Conservation (phyloP, 257 asterid genomes). For the Nemophila menziesii region DNA sequence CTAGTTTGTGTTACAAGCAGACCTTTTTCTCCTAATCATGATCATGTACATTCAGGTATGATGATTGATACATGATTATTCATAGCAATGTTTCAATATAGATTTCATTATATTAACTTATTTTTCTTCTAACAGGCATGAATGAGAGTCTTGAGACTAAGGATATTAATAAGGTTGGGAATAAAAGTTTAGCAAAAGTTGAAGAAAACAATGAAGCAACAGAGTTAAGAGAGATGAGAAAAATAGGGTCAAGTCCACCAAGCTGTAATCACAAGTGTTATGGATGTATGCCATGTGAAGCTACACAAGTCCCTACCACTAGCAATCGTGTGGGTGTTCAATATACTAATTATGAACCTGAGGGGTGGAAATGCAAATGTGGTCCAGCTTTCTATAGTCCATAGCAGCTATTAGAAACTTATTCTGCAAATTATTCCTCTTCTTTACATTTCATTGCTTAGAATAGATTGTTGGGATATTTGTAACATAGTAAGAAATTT, state of each 20-base stretch:
- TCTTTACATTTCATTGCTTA: too few relatives aligned
- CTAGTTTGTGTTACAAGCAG: constrained; percentile 34
- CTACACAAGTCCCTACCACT: constrained; percentile 74
- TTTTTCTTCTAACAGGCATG: neutral
- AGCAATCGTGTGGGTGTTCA: constrained; percentile 30
- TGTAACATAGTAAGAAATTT: too few relatives aligned
- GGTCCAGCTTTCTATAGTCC: constrained; percentile 68
- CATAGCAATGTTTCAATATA: neutral
- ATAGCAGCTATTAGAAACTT: constrained; percentile 10
- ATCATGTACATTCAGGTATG: constrained; percentile 1
- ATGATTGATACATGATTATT: too few relatives aligned
- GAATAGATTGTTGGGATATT: too few relatives aligned
- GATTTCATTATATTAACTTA: neutral
- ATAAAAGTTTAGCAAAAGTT: neutral
- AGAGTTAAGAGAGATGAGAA: constrained; percentile 17
- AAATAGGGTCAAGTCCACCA: constrained; percentile 73
- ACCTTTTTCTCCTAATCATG: constrained; percentile 19
- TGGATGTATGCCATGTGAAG: constrained; percentile 81
- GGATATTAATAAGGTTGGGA: neutral
- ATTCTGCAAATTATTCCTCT: too few relatives aligned
- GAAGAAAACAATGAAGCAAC: neutral
- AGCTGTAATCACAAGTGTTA: constrained; percentile 70
- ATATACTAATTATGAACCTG: constrained; percentile 85
- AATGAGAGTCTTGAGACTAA: neutral
- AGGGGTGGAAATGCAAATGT: constrained; percentile 98